Conservation (phyloP, 305 asterid species). For the Rubia peregrina region DNA sequence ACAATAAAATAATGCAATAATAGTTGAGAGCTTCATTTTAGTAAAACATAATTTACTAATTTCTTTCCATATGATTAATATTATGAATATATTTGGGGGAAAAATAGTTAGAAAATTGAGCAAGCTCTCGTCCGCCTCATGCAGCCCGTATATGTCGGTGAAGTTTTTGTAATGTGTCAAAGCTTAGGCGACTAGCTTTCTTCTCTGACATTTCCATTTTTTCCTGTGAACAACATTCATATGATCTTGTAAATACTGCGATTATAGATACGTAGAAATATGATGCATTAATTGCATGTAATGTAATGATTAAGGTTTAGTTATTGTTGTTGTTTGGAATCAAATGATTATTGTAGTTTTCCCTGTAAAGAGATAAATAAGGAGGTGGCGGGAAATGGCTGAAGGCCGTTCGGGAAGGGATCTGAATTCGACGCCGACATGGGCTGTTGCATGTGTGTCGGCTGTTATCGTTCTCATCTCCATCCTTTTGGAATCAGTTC, state of each 20-base stretch:
- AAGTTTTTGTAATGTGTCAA: constrained; percentile 19
- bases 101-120: neutral
- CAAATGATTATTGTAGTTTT: constrained; percentile 6
- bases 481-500: constrained; percentile 37
- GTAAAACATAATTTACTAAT: neutral
- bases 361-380: neutral
- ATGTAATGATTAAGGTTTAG: constrained; percentile 4
- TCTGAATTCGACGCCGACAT: constrained; percentile 53
- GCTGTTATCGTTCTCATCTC: constrained; percentile 47
- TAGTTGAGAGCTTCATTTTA: too few relatives aligned
- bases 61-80: neutral
- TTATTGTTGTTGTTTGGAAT: neutral
- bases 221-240: neutral
- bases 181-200: neutral
- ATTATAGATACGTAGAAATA: neutral
- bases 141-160: constrained; percentile 32
- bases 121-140: neutral
- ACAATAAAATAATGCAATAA: neutral
- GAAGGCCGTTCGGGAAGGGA: constrained; percentile 30
- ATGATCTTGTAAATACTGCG: neutral
- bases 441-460: constrained; percentile 54
- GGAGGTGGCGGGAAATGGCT: constrained; percentile 8
- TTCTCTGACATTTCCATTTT: neutral
- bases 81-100: neutral
- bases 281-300: neutral